Base-by-base conservation (phyloP, 345 rosid species). In the Pseudoturritis turrita region DNA sequence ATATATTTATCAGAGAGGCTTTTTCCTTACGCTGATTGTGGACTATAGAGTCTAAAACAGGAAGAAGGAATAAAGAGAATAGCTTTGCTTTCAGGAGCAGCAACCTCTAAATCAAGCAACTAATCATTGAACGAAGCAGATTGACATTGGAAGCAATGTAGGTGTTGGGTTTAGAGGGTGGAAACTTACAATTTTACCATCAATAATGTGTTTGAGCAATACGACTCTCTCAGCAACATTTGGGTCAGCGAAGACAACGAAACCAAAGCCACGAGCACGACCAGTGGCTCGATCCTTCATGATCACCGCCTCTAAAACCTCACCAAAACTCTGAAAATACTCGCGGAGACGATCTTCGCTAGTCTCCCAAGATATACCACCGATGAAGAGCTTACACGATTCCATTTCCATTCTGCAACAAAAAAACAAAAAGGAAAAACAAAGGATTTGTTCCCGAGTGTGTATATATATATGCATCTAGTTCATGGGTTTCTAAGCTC, bases 291-390 rank as follows among this genome's bases (percentile, higher is more conserved):
- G 86, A 83, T 90, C 97, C 84, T 86, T 90, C 97, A 93, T 90
- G 46, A 93, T 86, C 51, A 93, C 97, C 37, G 94, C 90, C 80
- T 93, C 97, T 39, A 80, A 37, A 67, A 93, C 93, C 54, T 87
- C 92, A 41, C 97, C 98, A 73, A 87, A 93, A 33, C 77, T 73
- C 71, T 77, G 87, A 65, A 93, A 93, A 82, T 93, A 93, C 56
- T 89, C 87, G 39, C 90, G 86, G 8, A 93, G 88, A 71, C 92
- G 87, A 29, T 89, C 92, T 83, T 93, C 98, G 65, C 83, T 89
- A 4, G 97, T 90, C 76, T 91, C 97, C 97, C 98, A 90, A 6
- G 97, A 89, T 70, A 93, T 87, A 76, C 98, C 98, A 75, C 98
- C 98, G 33, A 93, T 75, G 77, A 93, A 93, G 18, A 93, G 86